These are phyloP conservation scores for Phoma sp. DNA, from an alignment of 2,329 filamentous ascomycete species.

Conservation along the genomic window DNA sequence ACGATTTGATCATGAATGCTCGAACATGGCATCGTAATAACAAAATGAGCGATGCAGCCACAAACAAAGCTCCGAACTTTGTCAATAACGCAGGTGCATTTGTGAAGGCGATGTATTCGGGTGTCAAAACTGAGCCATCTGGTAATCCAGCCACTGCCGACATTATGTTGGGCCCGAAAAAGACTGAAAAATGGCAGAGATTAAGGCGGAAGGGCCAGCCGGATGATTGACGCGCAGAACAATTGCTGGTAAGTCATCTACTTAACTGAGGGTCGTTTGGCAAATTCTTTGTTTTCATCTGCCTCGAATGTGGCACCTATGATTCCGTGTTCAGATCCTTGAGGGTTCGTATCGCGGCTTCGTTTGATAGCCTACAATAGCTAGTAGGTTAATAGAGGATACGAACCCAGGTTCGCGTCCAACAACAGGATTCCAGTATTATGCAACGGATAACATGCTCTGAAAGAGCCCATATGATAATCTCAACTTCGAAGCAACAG, in stretches of 20 bases:
- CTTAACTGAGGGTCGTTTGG: not conserved
- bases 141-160: not conserved
- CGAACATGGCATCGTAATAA: conserved; percentile 56
- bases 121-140: conserved; percentile 19
- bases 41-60: conserved; percentile 48
- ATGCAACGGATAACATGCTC: too few species aligned
- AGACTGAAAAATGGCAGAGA: not conserved
- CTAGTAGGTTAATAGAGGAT: too few species aligned
- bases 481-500: too few species aligned
- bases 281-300: not conserved
- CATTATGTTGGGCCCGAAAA: not conserved
- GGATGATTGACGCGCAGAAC: conserved; percentile 1
- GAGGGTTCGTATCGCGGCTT: not conserved
- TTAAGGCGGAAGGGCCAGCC: not conserved
- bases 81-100: conserved; percentile 50
- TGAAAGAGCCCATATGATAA: too few species aligned
- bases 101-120: conserved; percentile 45
- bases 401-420: too few species aligned
- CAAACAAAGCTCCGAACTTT: conserved; percentile 50
- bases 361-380: not conserved
- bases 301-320: conserved; percentile 2
- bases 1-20: conserved; percentile 53
- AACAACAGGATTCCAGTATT: too few species aligned
- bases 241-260: not conserved
- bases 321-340: not conserved